These are phyloP conservation scores for Pleurotus eryngii DNA, from an alignment of 768 basidiomycete species.

Conservation along the genomic window DNA sequence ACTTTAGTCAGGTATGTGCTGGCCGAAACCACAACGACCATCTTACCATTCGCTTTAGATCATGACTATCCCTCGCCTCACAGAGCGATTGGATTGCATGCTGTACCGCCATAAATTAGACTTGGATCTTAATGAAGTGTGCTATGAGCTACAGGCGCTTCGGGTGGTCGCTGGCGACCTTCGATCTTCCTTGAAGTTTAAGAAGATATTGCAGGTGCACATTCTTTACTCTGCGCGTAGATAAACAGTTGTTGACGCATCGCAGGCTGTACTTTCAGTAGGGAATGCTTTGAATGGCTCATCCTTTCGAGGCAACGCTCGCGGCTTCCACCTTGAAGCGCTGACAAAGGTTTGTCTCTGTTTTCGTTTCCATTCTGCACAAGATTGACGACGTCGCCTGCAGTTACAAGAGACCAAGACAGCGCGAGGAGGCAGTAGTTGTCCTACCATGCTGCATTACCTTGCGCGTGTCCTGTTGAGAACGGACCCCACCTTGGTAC, in stretches of 20 bases:
- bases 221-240: background rate
- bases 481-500: constrained; percentile 58
- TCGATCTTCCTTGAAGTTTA: constrained; percentile 60
- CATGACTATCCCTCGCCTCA: constrained; percentile 70
- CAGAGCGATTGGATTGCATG: constrained; percentile 77
- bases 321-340: constrained; percentile 81
- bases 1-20: constrained; percentile 65
- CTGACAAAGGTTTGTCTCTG: constrained; percentile 62
- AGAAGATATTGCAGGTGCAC: constrained; percentile 62
- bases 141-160: constrained; percentile 75
- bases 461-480: constrained; percentile 72
- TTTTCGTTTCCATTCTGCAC: background rate
- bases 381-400: background rate
- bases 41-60: constrained; percentile 43
- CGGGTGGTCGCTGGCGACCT: constrained; percentile 71
- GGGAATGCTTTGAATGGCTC: constrained; percentile 84
- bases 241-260: background rate
- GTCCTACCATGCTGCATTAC: constrained; percentile 90
- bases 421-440: constrained; percentile 58
- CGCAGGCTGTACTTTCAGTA: constrained; percentile 65
- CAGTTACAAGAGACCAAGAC: constrained; percentile 86
- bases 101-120: constrained; percentile 80
- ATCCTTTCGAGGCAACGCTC: constrained; percentile 79
- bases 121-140: constrained; percentile 77
- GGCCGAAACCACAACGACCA: background rate